Conservation (phyloP, 768 basidiomycete genomes). For the Leccinum obscurum region DNA sequence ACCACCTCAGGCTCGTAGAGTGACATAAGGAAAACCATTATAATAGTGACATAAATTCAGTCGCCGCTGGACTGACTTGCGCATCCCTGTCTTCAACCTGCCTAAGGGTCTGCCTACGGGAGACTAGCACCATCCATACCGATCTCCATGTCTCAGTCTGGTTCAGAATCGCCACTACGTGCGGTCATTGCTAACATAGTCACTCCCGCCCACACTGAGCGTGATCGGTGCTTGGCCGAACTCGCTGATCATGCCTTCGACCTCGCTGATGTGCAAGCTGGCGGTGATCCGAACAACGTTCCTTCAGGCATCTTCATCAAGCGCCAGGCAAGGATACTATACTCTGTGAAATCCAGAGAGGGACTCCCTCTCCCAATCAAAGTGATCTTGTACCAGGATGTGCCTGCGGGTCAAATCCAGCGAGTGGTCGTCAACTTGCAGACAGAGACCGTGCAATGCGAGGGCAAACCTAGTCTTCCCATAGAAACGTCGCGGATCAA, state of each 20-base stretch:
- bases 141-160: slow-evolving; percentile 15
- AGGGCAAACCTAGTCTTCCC: too few relatives aligned
- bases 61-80: too few relatives aligned
- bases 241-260: slow-evolving; percentile 24
- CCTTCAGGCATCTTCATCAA: slow-evolving; percentile 1
- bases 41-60: too few relatives aligned
- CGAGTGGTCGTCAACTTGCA: slow-evolving; percentile 5
- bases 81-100: too few relatives aligned
- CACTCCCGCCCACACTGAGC: slow-evolving; percentile 1
- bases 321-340: slow-evolving; percentile 20
- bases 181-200: slow-evolving; percentile 19
- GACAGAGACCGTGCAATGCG: too few relatives aligned
- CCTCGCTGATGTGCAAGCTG: slow-evolving; percentile 9
- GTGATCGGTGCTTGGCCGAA: slow-evolving; percentile 15
- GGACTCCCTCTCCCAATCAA: slow-evolving; percentile 11
- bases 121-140: too few relatives aligned
- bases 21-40: too few relatives aligned
- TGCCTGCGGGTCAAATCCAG: slow-evolving; percentile 6
- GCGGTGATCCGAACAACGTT: background rate
- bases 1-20: too few relatives aligned
- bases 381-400: slow-evolving; percentile 17
- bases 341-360: slow-evolving; percentile 4
- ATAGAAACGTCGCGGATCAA: too few relatives aligned
- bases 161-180: slow-evolving; percentile 3
- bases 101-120: too few relatives aligned